A percentile compares a stretch with the other conserved stretches of the same genome.
Evolutionary conservation across 805 yeast genomes (phyloP).

Genomic region (Nakazawaea populi): DNA sequence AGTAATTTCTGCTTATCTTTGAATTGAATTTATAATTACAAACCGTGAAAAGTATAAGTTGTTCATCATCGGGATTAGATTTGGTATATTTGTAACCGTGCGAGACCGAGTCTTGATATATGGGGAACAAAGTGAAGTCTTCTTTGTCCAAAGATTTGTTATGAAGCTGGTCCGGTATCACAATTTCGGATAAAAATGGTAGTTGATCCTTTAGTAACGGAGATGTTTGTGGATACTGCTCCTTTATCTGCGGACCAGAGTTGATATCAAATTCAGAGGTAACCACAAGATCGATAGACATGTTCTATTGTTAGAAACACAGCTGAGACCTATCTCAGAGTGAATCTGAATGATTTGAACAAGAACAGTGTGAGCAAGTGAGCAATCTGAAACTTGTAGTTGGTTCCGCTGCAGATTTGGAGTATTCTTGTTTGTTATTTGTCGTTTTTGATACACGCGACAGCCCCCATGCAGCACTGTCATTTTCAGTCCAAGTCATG

Average conservation of each 20-base stretch:
- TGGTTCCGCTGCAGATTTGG: no score
- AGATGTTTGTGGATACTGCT: constrained; percentile 47
- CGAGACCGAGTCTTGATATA: constrained; percentile 29
- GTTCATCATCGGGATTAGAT: constrained; percentile 11
- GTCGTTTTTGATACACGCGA: neutral
- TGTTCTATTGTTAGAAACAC: neutral
- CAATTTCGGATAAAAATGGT: constrained; percentile 41
- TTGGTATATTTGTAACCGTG: constrained; percentile 15
- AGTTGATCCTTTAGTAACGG: constrained; percentile 30
- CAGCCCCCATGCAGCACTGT: neutral
- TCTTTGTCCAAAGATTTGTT: constrained; percentile 38
- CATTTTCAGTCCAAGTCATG: neutral
- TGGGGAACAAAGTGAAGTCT: constrained; percentile 51
- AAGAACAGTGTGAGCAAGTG: no score
- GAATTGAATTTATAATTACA: constrained; percentile 22
- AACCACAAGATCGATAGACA: constrained; percentile 22
- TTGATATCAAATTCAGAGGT: constrained; percentile 79
- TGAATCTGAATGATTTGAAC: no score
- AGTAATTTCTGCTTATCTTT: constrained; percentile 35
- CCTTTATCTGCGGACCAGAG: constrained; percentile 60
- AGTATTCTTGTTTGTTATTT: neutral
- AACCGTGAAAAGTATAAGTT: constrained; percentile 22
- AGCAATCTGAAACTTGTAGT: no score
- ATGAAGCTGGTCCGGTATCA: constrained; percentile 60
- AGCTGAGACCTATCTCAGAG: neutral